Evolutionary conservation across 768 basidiomycete species (phyloP).

Genomic region (Phlebiopsis flavidoalba): DNA sequence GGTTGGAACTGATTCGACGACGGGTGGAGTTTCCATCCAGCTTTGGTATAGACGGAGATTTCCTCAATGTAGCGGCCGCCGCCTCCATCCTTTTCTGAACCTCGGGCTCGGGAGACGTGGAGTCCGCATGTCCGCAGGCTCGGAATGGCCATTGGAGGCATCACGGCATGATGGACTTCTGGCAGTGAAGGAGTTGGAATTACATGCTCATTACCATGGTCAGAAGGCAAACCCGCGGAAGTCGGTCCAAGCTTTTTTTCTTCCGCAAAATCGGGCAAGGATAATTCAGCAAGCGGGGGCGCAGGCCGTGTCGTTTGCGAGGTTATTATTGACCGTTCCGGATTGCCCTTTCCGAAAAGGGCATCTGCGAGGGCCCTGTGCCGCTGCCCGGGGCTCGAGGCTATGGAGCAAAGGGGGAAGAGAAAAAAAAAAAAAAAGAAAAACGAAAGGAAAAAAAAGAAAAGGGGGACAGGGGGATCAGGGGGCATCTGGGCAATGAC

Average conservation of each 20-base stretch:
- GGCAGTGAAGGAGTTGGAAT: not conserved
- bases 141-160: not conserved
- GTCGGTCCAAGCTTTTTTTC: not conserved
- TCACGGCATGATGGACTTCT: conserved; percentile 2
- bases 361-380: conserved; percentile 75
- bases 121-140: conserved; percentile 33
- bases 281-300: not conserved
- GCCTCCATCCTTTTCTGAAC: conserved; percentile 65
- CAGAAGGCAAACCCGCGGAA: not conserved
- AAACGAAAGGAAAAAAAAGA: too few relatives aligned
- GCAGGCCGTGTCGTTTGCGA: not conserved
- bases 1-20: conserved; percentile 30
- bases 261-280: not conserved
- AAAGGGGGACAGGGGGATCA: too few relatives aligned
- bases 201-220: not conserved
- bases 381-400: conserved; percentile 43
- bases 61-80: conserved; percentile 37
- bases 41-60: conserved; percentile 34
- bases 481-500: conserved; percentile 27
- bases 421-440: too few relatives aligned
- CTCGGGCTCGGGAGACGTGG: conserved; percentile 53
- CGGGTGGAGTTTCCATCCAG: conserved; percentile 20
- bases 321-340: conserved; percentile 1
- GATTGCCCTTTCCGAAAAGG: conserved; percentile 54
- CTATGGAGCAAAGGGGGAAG: too few relatives aligned